phyloP scores from a whole-genome alignment of 2,329 filamentous ascomycete genomes.

The Talaromyces amestolkiae region DNA sequence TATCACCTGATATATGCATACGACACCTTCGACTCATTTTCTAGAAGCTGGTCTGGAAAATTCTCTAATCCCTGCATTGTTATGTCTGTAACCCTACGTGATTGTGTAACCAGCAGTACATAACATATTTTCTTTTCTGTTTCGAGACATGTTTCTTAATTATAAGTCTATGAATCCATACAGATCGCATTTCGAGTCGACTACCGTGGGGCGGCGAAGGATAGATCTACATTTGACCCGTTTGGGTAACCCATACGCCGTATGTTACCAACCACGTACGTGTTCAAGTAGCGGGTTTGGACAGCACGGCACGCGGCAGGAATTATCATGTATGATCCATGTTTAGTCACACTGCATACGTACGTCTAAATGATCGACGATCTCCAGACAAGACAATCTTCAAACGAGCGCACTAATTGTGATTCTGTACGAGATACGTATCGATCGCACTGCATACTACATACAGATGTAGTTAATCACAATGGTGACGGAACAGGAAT shows the following conservation, averaged over 20 bases:
- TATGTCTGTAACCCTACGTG: background rate
- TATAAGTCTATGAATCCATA: background rate
- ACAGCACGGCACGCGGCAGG: background rate
- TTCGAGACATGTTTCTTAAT: background rate
- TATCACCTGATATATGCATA: conserved; percentile 2
- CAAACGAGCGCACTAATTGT: background rate
- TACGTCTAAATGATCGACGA: background rate
- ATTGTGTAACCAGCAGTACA: background rate
- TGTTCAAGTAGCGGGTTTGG: background rate
- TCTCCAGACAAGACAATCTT: background rate
- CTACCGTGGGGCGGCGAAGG: background rate
- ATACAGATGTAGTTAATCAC: background rate
- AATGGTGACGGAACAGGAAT: background rate
- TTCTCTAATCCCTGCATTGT: conserved; percentile 1
- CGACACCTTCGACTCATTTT: conserved; percentile 4
- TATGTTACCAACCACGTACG: background rate
- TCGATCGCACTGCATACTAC: background rate
- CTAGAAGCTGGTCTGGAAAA: conserved; percentile 6
- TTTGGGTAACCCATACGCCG: background rate
- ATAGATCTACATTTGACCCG: background rate
- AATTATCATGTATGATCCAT: background rate
- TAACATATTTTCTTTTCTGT: background rate
- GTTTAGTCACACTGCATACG: background rate
- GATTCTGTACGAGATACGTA: background rate
- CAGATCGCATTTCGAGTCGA: background rate